phyloP scores from a whole-genome alignment of 371 early-diverging fungal species.

The Batkoa obscura region DNA sequence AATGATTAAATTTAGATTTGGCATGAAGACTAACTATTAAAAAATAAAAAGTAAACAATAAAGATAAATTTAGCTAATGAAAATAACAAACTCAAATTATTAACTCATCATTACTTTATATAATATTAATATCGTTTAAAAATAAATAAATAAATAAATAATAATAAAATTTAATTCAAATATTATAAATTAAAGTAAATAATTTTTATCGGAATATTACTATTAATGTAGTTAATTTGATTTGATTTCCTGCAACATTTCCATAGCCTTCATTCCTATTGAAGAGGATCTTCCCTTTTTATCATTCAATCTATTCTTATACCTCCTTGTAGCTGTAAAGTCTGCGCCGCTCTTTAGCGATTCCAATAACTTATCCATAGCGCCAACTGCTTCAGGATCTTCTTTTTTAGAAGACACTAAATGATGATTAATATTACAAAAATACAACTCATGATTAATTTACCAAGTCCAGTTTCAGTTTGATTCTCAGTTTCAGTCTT shows the following conservation, averaged over 20 bases:
- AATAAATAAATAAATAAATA: too few relatives aligned
- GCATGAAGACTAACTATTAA: too few relatives aligned
- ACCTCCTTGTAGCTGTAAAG: constrained; percentile 35
- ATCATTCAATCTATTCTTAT: constrained; percentile 16
- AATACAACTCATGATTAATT: too few relatives aligned
- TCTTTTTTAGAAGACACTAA: constrained; percentile 5
- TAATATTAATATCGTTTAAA: too few relatives aligned
- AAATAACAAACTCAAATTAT: too few relatives aligned
- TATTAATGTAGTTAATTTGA: neutral
- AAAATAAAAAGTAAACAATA: too few relatives aligned
- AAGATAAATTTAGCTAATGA: too few relatives aligned
- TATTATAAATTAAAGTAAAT: too few relatives aligned
- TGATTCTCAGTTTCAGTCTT: constrained; percentile 10
- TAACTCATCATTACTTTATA: too few relatives aligned
- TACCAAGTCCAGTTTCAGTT: neutral
- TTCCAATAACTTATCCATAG: constrained; percentile 64
- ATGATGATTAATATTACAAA: constrained; percentile 1
- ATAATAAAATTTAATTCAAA: too few relatives aligned
- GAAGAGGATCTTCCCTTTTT: neutral
- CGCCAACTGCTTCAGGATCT: constrained; percentile 25
- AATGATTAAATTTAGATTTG: too few relatives aligned
- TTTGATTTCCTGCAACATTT: constrained; percentile 6
- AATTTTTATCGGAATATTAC: too few relatives aligned
- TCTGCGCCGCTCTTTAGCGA: constrained; percentile 49
- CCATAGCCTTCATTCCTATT: neutral